Base-by-base conservation (phyloP, 768 basidiomycete genomes). In the Tulasnella sp. region DNA sequence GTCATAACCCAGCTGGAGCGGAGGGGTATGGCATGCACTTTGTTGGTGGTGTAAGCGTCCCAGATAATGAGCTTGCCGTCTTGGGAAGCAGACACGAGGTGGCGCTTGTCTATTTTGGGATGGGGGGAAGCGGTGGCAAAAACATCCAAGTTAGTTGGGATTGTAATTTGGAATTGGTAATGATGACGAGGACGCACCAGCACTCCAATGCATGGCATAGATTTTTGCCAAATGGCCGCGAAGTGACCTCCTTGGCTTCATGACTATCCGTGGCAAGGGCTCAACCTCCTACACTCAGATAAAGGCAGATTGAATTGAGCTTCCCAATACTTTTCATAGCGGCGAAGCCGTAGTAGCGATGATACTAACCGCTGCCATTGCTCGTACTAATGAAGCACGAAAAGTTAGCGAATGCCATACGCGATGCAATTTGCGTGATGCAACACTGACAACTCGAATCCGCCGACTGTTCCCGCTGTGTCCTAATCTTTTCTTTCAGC, bases 1-100 rank as follows among this genome's bases (percentile, higher is more conserved):
- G 95, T 99, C 95, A 99, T 99, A 75, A 99, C 95, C 95, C 95
- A 99, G 70, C 89, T 93, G 45, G 93, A 96, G 51, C 95, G 85
- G 51, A 99, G 78, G 50, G 95, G 95, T 71, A 99, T 99, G 66
- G 95, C 95, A 70, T 99, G 96, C 61, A 99, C 95, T 77, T 99
- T 99, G 81, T 99, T 99, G 62, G 94, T 97, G 21, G 95, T 98
- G 74, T 99, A 99, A 54, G 95, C 95, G 73, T 99, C 95, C 95
- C 95, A 99, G 59, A 99, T 95, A 70, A 99, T 99, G 62, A 99
- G 82, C 73, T 99, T 99, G 56, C 95, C 95, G 70, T 99, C 95
- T 72, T 99, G 95, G 1, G 95, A 98, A n/a, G 95, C 95, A n/a
- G 96, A 98, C 34, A 99, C 95, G 63, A 99, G 83, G 77, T 99